Base-by-base conservation (phyloP, 495 filamentous ascomycete species). In the Bombardia bombarda region DNA sequence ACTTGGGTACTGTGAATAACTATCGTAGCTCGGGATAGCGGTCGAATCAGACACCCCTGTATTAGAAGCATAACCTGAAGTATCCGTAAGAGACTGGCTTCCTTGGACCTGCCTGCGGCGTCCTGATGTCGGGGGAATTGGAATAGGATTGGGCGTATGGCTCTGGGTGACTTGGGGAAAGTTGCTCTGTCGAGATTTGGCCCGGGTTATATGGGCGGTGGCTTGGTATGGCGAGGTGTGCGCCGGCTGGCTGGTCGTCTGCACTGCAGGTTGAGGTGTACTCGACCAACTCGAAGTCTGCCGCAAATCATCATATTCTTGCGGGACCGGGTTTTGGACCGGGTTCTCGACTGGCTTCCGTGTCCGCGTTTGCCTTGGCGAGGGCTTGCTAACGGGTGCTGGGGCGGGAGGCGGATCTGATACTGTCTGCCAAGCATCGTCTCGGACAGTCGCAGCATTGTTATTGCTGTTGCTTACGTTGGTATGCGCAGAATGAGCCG, bases 151-250 rank as follows among this genome's bases (percentile, higher is more conserved):
- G n/a, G n/a, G n/a, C n/a, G n/a, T n/a, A n/a, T n/a, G n/a, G n/a
- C n/a, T n/a, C n/a, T n/a, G n/a, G n/a, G n/a, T n/a, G n/a, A n/a
- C n/a, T n/a, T n/a, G n/a, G n/a, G n/a, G n/a, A n/a, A n/a, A n/a
- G 24, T 44, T 47, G 20, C 38, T 43, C 42, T 60, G 57, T 14
- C 55, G 45, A 14, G 51, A 56, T 28, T 46, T 53, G 18, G 51
- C 42, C 13, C 50, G 52, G 21, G 47, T 40, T 6, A 46, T 41
- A 16, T 56, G 55, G 13, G 47, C 55, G 5, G 45, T 38, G 9
- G 45, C 38, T 23, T 46, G 49, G 18, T 44, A 40, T 4, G 54
- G 51, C 1, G 57, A 53, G n/a, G 26, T 45, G 12, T 36, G 35
- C 10, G 38, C 42, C 21, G 47, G 40, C 19, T 55, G 47, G 0